Percentiles rank a stretch among this genome's conserved stretches.
Evolutionary conservation across 345 rosid genomes (phyloP).

Genomic region (Anastatica hierochuntica): DNA sequence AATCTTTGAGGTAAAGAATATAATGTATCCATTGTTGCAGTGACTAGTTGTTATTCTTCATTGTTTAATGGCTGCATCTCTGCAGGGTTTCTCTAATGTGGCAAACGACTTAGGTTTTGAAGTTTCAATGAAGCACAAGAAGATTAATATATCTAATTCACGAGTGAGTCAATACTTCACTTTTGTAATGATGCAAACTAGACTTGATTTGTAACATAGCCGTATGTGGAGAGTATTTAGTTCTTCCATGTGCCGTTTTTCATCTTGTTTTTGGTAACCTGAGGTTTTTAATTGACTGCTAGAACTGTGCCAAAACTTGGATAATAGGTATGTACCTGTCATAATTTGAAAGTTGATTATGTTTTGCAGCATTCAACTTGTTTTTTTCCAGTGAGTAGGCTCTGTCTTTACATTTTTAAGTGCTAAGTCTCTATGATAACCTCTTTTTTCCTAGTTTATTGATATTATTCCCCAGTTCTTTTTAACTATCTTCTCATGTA

Average conservation of each 20-base stretch:
- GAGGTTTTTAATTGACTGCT: no score
- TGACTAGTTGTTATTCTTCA: constrained; percentile 15
- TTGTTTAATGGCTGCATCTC: constrained; percentile 13
- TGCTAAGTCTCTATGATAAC: neutral
- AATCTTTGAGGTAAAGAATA: constrained; percentile 65
- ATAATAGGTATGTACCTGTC: neutral
- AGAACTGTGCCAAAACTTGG: no score
- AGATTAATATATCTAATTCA: constrained; percentile 88
- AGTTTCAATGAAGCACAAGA: constrained; percentile 90
- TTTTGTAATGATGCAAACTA: neutral
- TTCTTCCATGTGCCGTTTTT: neutral
- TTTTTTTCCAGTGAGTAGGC: neutral
- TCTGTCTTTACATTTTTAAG: neutral
- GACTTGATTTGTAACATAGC: neutral
- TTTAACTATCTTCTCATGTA: neutral
- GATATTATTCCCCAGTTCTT: neutral
- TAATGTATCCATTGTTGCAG: constrained; percentile 3
- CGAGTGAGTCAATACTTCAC: constrained; percentile 54
- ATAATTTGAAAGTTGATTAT: neutral
- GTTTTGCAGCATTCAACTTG: neutral
- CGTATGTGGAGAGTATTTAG: neutral
- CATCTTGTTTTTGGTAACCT: no score
- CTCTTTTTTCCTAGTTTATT: neutral
- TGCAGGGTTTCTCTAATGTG: constrained; percentile 73
- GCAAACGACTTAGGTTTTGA: constrained; percentile 68